Percentiles rank a stretch among this genome's conserved stretches.
These are phyloP conservation scores for Aspergillus candidus DNA, from an alignment of 2,329 filamentous ascomycete species.

Conservation along the genomic window DNA sequence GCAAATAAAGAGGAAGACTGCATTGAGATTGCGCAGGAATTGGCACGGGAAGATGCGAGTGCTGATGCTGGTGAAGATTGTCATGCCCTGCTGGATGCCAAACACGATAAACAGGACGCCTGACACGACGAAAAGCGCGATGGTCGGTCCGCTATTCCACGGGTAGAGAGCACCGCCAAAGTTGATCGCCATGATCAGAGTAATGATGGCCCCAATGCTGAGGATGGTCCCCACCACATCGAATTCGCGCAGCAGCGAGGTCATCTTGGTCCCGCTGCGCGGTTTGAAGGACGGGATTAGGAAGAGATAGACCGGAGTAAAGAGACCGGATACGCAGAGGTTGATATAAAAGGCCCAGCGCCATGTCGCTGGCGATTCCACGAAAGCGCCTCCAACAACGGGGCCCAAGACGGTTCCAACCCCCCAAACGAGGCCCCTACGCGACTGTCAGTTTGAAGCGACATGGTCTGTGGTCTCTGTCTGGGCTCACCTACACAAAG, in stretches of 20 bases:
- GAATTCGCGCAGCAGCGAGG: conserved; percentile 24
- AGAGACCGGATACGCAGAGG: conserved; percentile 40
- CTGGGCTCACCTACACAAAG: conserved; percentile 11
- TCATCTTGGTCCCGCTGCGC: conserved; percentile 15
- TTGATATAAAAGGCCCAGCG: conserved; percentile 50
- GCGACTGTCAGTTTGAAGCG: conserved; percentile 18
- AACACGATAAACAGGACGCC: conserved; percentile 43
- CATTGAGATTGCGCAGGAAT: conserved; percentile 34
- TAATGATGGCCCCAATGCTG: conserved; percentile 34
- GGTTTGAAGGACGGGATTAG: conserved; percentile 28
- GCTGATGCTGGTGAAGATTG: conserved; percentile 40
- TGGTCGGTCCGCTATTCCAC: conserved; percentile 43
- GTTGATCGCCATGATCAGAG: conserved; percentile 43
- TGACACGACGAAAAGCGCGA: conserved; percentile 44
- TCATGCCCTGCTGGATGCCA: conserved; percentile 38
- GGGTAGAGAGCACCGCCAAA: conserved; percentile 46
- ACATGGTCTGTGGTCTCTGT: conserved; percentile 12
- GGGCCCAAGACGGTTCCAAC: conserved; percentile 31
- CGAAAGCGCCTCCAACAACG: conserved; percentile 33
- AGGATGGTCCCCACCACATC: conserved; percentile 43
- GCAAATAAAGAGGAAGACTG: conserved; percentile 42
- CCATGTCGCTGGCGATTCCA: conserved; percentile 22
- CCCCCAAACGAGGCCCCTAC: conserved; percentile 25
- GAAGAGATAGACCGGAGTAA: conserved; percentile 40
- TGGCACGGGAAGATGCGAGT: conserved; percentile 46